phyloP scores from a whole-genome alignment of 2,329 filamentous ascomycete species.

The Ascocoryne sarcoides region DNA sequence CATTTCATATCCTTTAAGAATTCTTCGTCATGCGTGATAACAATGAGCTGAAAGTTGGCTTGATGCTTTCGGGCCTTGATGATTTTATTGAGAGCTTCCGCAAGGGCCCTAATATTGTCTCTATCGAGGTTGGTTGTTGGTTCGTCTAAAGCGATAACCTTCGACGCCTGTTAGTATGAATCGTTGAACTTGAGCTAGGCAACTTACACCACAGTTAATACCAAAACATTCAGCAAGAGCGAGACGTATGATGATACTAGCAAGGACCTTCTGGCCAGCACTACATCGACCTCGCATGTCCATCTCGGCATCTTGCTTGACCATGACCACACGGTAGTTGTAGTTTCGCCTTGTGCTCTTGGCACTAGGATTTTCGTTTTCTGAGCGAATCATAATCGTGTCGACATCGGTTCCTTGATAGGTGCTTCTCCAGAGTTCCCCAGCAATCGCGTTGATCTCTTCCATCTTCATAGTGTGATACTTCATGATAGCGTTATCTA shows the following conservation, averaged over 20 bases:
- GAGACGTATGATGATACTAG: conserved; percentile 93
- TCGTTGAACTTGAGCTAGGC: not conserved
- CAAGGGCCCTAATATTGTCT: conserved; percentile 88
- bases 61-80: conserved; percentile 77
- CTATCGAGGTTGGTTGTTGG: conserved; percentile 94
- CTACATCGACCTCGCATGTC: conserved; percentile 98
- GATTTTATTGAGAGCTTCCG: conserved; percentile 75
- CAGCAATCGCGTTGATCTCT: conserved; percentile 90
- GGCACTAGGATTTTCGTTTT: conserved; percentile 58
- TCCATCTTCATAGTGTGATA: conserved; percentile 97
- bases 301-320: conserved; percentile 96
- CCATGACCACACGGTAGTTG: conserved; percentile 97
- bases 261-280: conserved; percentile 92
- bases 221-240: conserved; percentile 96
- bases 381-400: conserved; percentile 88
- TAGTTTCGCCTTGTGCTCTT: conserved; percentile 67
- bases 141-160: conserved; percentile 88
- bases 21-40: conserved; percentile 98
- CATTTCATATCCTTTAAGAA: conserved; percentile 91
- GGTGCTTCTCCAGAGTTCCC: conserved; percentile 93
- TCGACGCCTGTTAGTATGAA: conserved; percentile 15
- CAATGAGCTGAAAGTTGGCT: conserved; percentile 93
- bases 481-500: conserved; percentile 96
- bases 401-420: conserved; percentile 98
- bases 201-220: conserved; percentile 67